phyloP scores from a whole-genome alignment of 805 yeast species.

The Metschnikowia anglica region DNA sequence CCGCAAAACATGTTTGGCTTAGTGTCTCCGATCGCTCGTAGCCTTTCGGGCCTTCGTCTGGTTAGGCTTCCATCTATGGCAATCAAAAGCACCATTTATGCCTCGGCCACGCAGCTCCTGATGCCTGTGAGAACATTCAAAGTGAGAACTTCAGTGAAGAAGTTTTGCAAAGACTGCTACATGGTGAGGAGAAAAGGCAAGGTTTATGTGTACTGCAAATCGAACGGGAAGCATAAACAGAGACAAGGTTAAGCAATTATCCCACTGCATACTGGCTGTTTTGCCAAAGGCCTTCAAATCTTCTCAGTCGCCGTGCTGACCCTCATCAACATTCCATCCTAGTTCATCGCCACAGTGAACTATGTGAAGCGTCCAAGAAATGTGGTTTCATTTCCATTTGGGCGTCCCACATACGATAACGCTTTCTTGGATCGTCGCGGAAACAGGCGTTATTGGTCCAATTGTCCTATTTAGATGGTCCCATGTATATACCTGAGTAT shows the following conservation, averaged over 20 bases:
- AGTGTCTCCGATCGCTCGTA: constrained; percentile 17
- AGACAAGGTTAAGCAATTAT: constrained; percentile 23
- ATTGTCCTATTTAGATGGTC: no score
- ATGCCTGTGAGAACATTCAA: constrained; percentile 64
- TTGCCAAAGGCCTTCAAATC: no score
- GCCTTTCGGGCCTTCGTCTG: constrained; percentile 17
- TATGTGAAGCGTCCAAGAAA: no score
- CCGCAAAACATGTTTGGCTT: constrained; percentile 17
- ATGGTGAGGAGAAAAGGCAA: constrained; percentile 94
- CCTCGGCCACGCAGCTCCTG: constrained; percentile 14
- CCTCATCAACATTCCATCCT: no score
- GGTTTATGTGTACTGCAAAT: constrained; percentile 88
- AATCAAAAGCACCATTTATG: constrained; percentile 12
- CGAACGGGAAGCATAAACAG: constrained; percentile 62
- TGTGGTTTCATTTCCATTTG: no score
- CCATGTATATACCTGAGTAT: not conserved
- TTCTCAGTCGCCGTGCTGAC: no score
- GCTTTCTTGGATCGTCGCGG: no score
- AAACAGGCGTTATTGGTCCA: not conserved
- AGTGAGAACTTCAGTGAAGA: constrained; percentile 89
- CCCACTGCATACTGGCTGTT: no score
- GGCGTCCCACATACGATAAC: no score
- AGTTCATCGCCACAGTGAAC: no score
- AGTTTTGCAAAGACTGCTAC: constrained; percentile 85
- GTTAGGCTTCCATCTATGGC: constrained; percentile 12